A percentile compares a stretch with the other conserved stretches of the same genome.
These are phyloP conservation scores for Diaporthe batatas DNA, from an alignment of 2,329 filamentous ascomycete species.

Conservation along the genomic window DNA sequence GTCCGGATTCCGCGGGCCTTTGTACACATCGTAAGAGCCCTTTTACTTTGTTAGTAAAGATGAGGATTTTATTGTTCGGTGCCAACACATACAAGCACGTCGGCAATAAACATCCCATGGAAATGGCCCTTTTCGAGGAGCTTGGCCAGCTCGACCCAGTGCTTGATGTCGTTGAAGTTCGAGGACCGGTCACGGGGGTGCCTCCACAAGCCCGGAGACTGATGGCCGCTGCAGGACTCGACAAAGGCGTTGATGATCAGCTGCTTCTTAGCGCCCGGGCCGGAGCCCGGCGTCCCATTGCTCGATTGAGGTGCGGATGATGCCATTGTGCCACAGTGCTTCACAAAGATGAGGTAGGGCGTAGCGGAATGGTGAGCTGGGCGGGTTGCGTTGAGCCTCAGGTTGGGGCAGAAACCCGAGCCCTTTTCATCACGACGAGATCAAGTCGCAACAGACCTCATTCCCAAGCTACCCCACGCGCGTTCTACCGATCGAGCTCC, in stretches of 20 bases:
- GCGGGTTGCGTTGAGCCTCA: not conserved
- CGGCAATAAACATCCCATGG: slow-evolving; percentile 56
- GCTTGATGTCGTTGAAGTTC: slow-evolving; percentile 45
- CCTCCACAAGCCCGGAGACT: slow-evolving; percentile 41
- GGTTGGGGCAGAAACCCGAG: not conserved
- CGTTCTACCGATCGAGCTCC: not conserved
- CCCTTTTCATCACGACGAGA: slow-evolving; percentile 23
- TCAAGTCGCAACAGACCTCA: not conserved
- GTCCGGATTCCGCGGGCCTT: slow-evolving; percentile 67
- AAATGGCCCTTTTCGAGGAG: slow-evolving; percentile 54
- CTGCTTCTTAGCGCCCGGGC: slow-evolving; percentile 51
- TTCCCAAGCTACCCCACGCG: slow-evolving; percentile 8
- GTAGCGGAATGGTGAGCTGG: not conserved
- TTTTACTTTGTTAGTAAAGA: not conserved
- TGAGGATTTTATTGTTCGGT: not conserved
- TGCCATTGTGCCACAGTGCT: slow-evolving; percentile 25
- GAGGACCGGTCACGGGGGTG: slow-evolving; percentile 43
- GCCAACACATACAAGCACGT: slow-evolving; percentile 46
- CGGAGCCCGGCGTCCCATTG: not conserved
- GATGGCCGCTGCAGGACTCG: slow-evolving; percentile 38
- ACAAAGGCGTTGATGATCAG: slow-evolving; percentile 60
- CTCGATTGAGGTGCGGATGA: slow-evolving; percentile 19
- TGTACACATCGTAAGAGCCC: slow-evolving; percentile 79
- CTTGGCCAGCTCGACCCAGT: slow-evolving; percentile 54
- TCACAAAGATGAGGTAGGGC: not conserved